A percentile compares a stretch with the other conserved stretches of the same genome.
These are phyloP conservation scores for Suhomyces emberorum DNA, from an alignment of 805 yeast species.

Conservation along the genomic window DNA sequence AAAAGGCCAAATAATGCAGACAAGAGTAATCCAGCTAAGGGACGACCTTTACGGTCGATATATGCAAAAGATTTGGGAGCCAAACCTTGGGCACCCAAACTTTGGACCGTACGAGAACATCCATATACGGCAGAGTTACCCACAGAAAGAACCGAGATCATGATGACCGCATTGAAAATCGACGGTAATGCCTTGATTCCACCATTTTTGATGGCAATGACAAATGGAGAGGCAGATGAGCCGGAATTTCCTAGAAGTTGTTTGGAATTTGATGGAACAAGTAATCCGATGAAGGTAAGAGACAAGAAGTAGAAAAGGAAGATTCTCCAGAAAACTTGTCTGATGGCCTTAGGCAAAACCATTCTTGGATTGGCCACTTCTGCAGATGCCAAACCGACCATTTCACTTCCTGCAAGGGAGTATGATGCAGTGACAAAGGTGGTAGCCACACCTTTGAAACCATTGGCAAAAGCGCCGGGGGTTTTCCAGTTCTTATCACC, in stretches of 20 bases:
- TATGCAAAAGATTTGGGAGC: constrained; percentile 13
- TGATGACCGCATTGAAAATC: constrained; percentile 25
- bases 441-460: constrained; percentile 38
- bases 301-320: constrained; percentile 35
- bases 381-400: constrained; percentile 38
- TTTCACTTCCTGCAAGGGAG: constrained; percentile 35
- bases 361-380: constrained; percentile 39
- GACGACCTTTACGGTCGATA: constrained; percentile 17
- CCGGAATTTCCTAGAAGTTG: constrained; percentile 19
- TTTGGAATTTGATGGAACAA: constrained; percentile 18
- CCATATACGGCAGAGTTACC: constrained; percentile 30
- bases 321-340: constrained; percentile 44
- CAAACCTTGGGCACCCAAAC: constrained; percentile 16
- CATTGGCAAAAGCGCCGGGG: constrained; percentile 35
- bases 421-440: constrained; percentile 38
- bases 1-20: constrained; percentile 15
- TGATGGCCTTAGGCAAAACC: constrained; percentile 40
- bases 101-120: constrained; percentile 18
- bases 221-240: constrained; percentile 24
- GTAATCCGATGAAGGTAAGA: constrained; percentile 21
- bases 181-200: constrained; percentile 25
- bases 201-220: constrained; percentile 27
- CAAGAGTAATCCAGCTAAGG: constrained; percentile 12
- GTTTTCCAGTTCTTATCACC: constrained; percentile 31
- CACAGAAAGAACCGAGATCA: constrained; percentile 27